Evolutionary conservation across 352 stramenopile genomes (phyloP), one percentile per base, ranked within the genome.

Genomic region (Globisporangium viniferum): DNA sequence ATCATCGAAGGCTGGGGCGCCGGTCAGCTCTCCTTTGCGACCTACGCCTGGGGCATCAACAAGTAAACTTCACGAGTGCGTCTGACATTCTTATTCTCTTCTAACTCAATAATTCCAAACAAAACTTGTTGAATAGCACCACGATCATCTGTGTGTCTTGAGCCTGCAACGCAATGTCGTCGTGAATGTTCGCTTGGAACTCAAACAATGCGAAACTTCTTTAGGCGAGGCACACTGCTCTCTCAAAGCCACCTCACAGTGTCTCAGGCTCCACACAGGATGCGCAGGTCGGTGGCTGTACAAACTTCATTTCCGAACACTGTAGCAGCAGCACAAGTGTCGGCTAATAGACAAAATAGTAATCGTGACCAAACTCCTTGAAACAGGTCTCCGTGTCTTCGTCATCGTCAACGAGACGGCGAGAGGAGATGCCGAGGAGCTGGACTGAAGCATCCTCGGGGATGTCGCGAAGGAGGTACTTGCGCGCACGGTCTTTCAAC

Each of bases 11-110:
- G 74, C 5, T 83, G 73, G 64, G 74, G 62, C 20, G 51, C 36
- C 8, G 74, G 74, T 5, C 76, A 83, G 56, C 66, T 83, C 54
- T 83, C 76, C 20, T 81, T 81, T 14, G 74, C 76, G 31, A 67
- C 69, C 9, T 83, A 83, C 57, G 76, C 64, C 3, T 82, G 72
- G 69, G 73, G 76, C 1, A 67, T 80, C 57, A 44, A 29, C 64
- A 64, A 69, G 57, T 69, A 54, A n/a, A 49, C 41, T 0, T n/a
- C 15, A 33, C 41, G 27, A 69, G 14, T n/a, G 15, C 12, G 7
- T 2, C 8, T 44, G n/a, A 0, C 7, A 7, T 35, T n/a, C 5
- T 39, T 44, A 44, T 24, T 59, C 29, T 35, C 29, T 59, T 44
- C 44, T 35, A n/a, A 59, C 29, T 59, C 49, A 29, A 56, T 56